Conservation (phyloP, 1,139 yeast species). For the Blastobotrys aristatus region DNA sequence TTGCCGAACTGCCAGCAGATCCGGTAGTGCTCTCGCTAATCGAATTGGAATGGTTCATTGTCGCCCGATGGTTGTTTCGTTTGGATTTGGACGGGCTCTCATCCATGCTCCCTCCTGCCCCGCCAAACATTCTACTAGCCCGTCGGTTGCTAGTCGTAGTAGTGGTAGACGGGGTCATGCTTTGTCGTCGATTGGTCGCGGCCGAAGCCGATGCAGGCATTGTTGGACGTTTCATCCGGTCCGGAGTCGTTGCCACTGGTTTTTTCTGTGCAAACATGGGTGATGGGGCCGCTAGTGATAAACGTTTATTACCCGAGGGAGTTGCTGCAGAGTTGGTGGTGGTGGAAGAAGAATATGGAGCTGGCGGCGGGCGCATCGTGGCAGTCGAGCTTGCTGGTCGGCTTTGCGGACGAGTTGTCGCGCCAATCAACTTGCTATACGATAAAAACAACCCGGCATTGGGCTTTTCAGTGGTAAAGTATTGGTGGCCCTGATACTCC, state of each 20-base stretch:
- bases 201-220: conserved; percentile 1
- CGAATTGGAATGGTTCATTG: not conserved
- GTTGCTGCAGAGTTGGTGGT: conserved; percentile 5
- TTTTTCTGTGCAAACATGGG: conserved; percentile 8
- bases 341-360: conserved; percentile 3
- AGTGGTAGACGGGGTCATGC: not conserved
- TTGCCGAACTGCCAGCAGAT: conserved; percentile 1
- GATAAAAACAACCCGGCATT: conserved; percentile 73
- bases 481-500: conserved; percentile 48
- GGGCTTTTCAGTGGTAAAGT: conserved; percentile 59
- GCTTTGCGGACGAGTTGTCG: conserved; percentile 10
- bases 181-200: not conserved
- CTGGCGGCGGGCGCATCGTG: conserved; percentile 1
- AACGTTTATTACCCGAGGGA: conserved; percentile 9
- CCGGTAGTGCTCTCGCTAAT: conserved; percentile 1
- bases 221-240: not conserved
- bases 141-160: not conserved
- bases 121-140: conserved; percentile 6
- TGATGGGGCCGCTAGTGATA: conserved; percentile 11
- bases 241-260: conserved; percentile 2
- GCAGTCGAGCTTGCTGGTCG: conserved; percentile 1
- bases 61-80: not conserved
- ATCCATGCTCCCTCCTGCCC: not conserved
- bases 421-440: conserved; percentile 47
- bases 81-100: conserved; percentile 8